Evolutionary conservation across 179 eudicot genomes (phyloP), one percentile per base, ranked within the genome.

Genomic region (Dionaea muscipula): DNA sequence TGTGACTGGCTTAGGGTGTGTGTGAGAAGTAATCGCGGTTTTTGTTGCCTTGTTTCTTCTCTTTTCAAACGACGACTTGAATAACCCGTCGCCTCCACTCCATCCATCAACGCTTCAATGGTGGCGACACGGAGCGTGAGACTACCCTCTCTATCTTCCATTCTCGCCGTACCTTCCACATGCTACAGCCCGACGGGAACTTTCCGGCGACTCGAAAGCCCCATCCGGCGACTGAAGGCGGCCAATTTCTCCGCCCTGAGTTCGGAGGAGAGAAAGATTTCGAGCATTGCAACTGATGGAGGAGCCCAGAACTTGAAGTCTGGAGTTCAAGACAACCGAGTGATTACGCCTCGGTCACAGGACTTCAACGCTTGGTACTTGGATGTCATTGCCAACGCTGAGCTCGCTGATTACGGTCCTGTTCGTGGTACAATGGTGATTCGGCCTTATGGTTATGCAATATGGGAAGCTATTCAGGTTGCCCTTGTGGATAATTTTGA

Each of bases 401-500:
- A 91, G 66, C 81, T 91, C 48, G 91, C 98, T 7, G 98, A 91
- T 77, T 91, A 91, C 21, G 98, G 98, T 5, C 98, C 98, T 2
- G 98, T 91, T 26, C 79, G 98, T 4, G 98, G 98, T 20, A 91
- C 98, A 26, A 91, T 91, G 85, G 98, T 91, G 58, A 91, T 91
- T 62, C 86, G 98, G 14, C 98, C 98, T 27, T 91, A 91, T 37
- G 98, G 94, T 47, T 91, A 91, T 39, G 98, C 98, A 37, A 91
- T 91, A 45, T 91, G 95, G 98, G 98, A 91, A 69, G 81, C 87
- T 4, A 91, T 91, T 72, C 98, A 91, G 90, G 97, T 44, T 49
- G 11, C 35, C 22, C 10, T 37, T 4, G 9, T 24, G 7, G 9
- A 36, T 47, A 3, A 0, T 20, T 21, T 27, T 5, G 17, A 11